These are phyloP conservation scores for Luffa acutangula DNA, from an alignment of 306 rosid species.

Conservation along the genomic window DNA sequence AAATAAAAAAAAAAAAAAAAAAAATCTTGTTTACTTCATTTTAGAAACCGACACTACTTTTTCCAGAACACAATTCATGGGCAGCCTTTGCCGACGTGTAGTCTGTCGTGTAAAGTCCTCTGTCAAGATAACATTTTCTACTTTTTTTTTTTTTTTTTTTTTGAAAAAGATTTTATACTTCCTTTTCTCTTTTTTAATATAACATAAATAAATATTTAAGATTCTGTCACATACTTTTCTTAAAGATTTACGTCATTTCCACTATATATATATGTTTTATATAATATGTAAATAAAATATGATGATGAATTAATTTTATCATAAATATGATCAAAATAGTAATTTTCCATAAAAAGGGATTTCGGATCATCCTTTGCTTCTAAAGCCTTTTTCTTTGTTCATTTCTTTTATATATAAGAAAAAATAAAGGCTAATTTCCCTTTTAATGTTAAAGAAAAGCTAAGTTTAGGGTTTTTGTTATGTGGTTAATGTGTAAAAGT, in stretches of 20 bases:
- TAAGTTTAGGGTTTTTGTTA: not conserved
- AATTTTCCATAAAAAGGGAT: not conserved
- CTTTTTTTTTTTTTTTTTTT: not conserved
- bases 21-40: not conserved
- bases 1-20: no score
- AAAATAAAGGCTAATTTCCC: not conserved
- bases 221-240: conserved; percentile 3
- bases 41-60: not conserved
- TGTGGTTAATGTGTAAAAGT: not conserved
- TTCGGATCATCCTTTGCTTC: not conserved
- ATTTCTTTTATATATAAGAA: not conserved
- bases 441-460: not conserved
- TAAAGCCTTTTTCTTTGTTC: not conserved
- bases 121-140: not conserved
- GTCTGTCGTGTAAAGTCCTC: conserved; percentile 5
- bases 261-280: not conserved
- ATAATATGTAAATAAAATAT: not conserved
- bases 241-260: conserved; percentile 6
- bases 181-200: not conserved
- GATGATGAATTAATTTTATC: not conserved
- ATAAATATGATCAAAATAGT: no score
- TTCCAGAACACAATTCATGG: not conserved
- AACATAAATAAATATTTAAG: not conserved
- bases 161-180: not conserved
- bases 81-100: conserved; percentile 11